phyloP scores from a whole-genome alignment of 805 yeast species.

The Zygotorulaspora danielsina region DNA sequence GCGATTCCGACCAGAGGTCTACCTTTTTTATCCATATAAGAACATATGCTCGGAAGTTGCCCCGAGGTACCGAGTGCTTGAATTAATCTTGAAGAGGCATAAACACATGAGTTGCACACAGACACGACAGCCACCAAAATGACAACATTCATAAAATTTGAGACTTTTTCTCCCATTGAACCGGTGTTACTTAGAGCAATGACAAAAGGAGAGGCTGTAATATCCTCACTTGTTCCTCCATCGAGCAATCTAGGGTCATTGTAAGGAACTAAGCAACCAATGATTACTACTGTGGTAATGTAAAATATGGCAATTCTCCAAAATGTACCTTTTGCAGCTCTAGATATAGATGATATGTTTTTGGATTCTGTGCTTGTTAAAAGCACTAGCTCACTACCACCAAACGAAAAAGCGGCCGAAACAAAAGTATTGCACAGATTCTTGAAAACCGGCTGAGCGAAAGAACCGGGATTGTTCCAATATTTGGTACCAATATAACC shows the following conservation, averaged over 20 bases:
- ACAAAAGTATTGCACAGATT: conserved; percentile 62
- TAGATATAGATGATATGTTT: conserved; percentile 54
- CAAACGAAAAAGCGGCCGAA: conserved; percentile 69
- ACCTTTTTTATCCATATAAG: conserved; percentile 48
- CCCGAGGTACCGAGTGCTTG: conserved; percentile 50
- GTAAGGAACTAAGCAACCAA: conserved; percentile 72
- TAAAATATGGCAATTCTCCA: conserved; percentile 56
- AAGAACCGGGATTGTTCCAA: conserved; percentile 53
- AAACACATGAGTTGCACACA: conserved; percentile 59
- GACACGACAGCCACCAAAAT: conserved; percentile 55
- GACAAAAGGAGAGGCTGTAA: conserved; percentile 46
- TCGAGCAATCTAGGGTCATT: conserved; percentile 43
- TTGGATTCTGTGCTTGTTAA: conserved; percentile 45
- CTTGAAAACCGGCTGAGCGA: conserved; percentile 48
- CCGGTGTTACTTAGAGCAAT: conserved; percentile 46
- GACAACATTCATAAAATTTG: conserved; percentile 55
- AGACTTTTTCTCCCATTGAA: conserved; percentile 47
- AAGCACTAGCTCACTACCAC: conserved; percentile 66
- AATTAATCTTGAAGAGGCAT: conserved; percentile 55
- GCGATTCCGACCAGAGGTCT: conserved; percentile 51
- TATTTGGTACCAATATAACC: conserved; percentile 41
- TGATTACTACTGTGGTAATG: conserved; percentile 49
- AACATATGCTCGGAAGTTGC: conserved; percentile 45
- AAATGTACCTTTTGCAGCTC: conserved; percentile 55
- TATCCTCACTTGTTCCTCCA: conserved; percentile 48